Evolutionary conservation across 805 yeast species (phyloP).

Genomic region (Cyberlindnera veronae): DNA sequence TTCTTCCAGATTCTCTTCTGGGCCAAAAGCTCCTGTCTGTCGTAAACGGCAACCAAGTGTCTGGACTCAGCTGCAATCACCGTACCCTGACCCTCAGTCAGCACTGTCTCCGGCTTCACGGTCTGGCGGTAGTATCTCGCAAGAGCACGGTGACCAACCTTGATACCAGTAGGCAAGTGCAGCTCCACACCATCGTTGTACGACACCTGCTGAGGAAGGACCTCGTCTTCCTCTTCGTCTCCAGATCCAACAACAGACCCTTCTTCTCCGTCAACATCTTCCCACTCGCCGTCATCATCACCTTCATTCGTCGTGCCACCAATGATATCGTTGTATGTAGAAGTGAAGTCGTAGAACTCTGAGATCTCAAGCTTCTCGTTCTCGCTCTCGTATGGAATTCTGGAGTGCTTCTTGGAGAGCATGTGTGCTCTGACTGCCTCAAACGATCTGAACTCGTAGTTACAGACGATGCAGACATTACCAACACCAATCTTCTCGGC

Average conservation of each 20-base stretch:
- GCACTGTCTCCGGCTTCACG: slow-evolving; percentile 50
- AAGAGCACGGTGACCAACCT: slow-evolving; percentile 83
- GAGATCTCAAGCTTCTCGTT: slow-evolving; percentile 84
- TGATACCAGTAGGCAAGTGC: slow-evolving; percentile 77
- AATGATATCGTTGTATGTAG: slow-evolving; percentile 48
- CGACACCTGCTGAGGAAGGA: slow-evolving; percentile 37
- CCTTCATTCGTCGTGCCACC: slow-evolving; percentile 31
- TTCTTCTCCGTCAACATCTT: slow-evolving; percentile 25
- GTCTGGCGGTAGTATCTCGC: slow-evolving; percentile 78
- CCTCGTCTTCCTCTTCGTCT: slow-evolving; percentile 33
- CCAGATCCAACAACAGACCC: slow-evolving; percentile 35
- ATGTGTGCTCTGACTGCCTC: slow-evolving; percentile 92
- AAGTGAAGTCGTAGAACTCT: slow-evolving; percentile 85
- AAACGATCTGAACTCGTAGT: slow-evolving; percentile 77
- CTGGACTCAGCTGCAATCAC: slow-evolving; percentile 83
- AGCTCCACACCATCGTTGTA: slow-evolving; percentile 67
- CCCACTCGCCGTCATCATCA: slow-evolving; percentile 32
- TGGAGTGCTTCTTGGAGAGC: slow-evolving; percentile 82
- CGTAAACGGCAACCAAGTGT: slow-evolving; percentile 35
- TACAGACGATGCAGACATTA: slow-evolving; percentile 80
- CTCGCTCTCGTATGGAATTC: slow-evolving; percentile 83
- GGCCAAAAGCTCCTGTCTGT: slow-evolving; percentile 42
- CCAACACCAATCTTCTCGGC: slow-evolving; percentile 93
- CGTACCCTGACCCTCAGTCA: slow-evolving; percentile 79
- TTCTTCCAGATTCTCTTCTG: slow-evolving; percentile 71